These are phyloP conservation scores for Phytopythium chamaehyphon DNA, from an alignment of 352 stramenopile species.

Conservation along the genomic window DNA sequence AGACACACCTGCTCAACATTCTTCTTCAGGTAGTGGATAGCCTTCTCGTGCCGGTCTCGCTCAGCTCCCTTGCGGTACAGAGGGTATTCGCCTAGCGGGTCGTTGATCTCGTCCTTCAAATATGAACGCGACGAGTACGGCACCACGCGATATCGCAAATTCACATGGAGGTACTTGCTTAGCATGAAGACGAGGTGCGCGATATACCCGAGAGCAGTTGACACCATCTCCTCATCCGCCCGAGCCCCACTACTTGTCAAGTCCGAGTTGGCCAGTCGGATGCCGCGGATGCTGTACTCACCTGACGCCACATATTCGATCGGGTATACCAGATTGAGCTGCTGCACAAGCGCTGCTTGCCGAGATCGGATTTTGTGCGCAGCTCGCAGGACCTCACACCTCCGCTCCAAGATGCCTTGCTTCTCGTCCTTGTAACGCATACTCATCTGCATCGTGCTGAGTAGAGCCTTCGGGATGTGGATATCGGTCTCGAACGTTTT, in stretches of 20 bases:
- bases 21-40: constrained; percentile 72
- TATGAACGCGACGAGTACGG: constrained; percentile 79
- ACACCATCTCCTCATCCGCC: constrained; percentile 76
- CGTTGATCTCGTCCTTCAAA: constrained; percentile 85
- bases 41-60: constrained; percentile 72
- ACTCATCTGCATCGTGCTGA: constrained; percentile 79
- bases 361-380: constrained; percentile 81
- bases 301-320: constrained; percentile 80
- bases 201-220: constrained; percentile 82
- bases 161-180: constrained; percentile 86
- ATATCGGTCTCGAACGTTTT: constrained; percentile 79
- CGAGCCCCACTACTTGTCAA: constrained; percentile 39
- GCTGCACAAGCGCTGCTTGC: constrained; percentile 75
- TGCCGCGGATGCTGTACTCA: constrained; percentile 80
- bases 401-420: constrained; percentile 67
- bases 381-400: constrained; percentile 68
- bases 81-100: constrained; percentile 72
- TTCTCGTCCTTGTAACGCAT: constrained; percentile 83
- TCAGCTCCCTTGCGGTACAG: constrained; percentile 80
- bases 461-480: constrained; percentile 70
- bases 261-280: constrained; percentile 72
- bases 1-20: constrained; percentile 75
- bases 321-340: constrained; percentile 72
- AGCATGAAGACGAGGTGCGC: constrained; percentile 87
- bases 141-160: constrained; percentile 76